A percentile compares a stretch with the other conserved stretches of the same genome.
These are phyloP conservation scores for Vitis labrusca DNA, from an alignment of 164 flowering plant genomes.

Conservation along the genomic window DNA sequence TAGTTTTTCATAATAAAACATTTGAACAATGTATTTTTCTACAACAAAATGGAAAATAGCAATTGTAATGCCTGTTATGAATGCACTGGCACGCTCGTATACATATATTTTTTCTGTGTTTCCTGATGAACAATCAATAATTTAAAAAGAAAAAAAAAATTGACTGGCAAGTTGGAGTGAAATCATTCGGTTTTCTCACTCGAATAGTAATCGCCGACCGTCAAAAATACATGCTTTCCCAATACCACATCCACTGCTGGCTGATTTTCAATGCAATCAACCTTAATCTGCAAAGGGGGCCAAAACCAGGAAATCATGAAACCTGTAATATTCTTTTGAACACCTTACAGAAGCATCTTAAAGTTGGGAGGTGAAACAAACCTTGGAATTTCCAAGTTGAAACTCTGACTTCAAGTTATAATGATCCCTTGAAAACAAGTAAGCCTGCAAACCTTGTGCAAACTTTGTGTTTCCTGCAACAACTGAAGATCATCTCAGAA, in stretches of 20 bases:
- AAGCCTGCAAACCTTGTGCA: constrained; percentile 47
- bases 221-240: constrained; percentile 57
- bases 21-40: too few relatives aligned
- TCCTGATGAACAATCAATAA: not conserved
- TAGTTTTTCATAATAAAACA: too few relatives aligned
- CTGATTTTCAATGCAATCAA: constrained; percentile 52
- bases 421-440: constrained; percentile 66
- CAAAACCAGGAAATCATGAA: not conserved
- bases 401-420: constrained; percentile 65
- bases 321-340: not conserved
- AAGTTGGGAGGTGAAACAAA: constrained; percentile 17
- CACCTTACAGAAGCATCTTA: not conserved
- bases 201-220: constrained; percentile 54
- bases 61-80: too few relatives aligned
- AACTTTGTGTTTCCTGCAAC: constrained; percentile 47
- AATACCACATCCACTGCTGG: constrained; percentile 53
- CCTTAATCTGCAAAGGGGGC: constrained; percentile 45
- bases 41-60: too few relatives aligned
- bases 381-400: constrained; percentile 64
- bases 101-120: too few relatives aligned
- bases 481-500: not conserved
- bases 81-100: too few relatives aligned
- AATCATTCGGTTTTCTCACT: constrained; percentile 30
- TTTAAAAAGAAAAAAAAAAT: not conserved
- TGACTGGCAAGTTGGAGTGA: not conserved